phyloP scores from a whole-genome alignment of 306 rosid genomes.

The peach (Prunus persica) region DNA sequence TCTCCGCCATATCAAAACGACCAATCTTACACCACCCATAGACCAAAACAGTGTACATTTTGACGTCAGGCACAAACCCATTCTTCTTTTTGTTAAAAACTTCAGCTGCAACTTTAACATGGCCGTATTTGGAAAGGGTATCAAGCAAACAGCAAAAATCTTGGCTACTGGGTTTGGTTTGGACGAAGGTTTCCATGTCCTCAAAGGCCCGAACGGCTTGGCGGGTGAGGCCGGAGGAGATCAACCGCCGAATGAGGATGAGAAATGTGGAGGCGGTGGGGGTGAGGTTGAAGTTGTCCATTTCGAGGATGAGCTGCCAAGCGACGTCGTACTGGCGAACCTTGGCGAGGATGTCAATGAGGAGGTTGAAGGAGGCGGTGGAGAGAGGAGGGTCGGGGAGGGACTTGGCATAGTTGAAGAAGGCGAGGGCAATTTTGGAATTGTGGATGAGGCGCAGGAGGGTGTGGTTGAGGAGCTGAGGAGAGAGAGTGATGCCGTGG shows the following conservation, averaged over 20 bases:
- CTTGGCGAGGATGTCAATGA: slow-evolving; percentile 60
- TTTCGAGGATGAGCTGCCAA: slow-evolving; percentile 74
- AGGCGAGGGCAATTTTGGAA: slow-evolving; percentile 75
- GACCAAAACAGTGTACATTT: slow-evolving; percentile 67
- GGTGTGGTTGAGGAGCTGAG: slow-evolving; percentile 56
- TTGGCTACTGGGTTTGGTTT: slow-evolving; percentile 20
- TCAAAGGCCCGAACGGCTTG: slow-evolving; percentile 74
- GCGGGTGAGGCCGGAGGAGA: slow-evolving; percentile 73
- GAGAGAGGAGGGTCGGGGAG: slow-evolving; percentile 58
- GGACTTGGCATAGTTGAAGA: slow-evolving; percentile 62
- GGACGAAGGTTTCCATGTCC: slow-evolving; percentile 50
- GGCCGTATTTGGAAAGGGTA: slow-evolving; percentile 76
- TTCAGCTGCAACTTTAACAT: slow-evolving; percentile 59
- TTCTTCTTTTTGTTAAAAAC: slow-evolving; percentile 51
- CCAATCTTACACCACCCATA: slow-evolving; percentile 89
- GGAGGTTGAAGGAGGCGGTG: slow-evolving; percentile 49
- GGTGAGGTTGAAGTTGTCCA: slow-evolving; percentile 43
- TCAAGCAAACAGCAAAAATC: slow-evolving; percentile 61
- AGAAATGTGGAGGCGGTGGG: slow-evolving; percentile 50
- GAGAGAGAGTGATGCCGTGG: slow-evolving; percentile 61
- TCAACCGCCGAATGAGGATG: slow-evolving; percentile 60
- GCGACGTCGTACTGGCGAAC: slow-evolving; percentile 83
- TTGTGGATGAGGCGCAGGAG: slow-evolving; percentile 64
- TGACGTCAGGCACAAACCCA: slow-evolving; percentile 41
- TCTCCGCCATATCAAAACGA: slow-evolving; percentile 43